phyloP scores from a whole-genome alignment of 2,329 filamentous ascomycete species.

The Apiospora phragmitis region DNA sequence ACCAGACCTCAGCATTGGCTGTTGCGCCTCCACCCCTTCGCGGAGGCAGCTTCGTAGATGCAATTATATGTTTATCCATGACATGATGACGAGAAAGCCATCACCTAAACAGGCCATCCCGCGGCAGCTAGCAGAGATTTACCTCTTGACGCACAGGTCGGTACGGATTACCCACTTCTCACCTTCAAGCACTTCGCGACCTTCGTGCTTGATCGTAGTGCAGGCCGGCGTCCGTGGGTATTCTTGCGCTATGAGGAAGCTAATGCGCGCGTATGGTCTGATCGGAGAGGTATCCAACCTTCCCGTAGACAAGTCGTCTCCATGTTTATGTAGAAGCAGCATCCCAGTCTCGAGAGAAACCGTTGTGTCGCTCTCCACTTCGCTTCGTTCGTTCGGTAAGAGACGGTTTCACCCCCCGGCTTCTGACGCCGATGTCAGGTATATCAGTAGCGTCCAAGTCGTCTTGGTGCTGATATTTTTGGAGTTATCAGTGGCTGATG shows the following conservation, averaged over 20 bases:
- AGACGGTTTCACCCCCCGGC: slow-evolving; percentile 88
- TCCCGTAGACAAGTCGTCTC: slow-evolving; percentile 84
- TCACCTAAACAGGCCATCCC: neutral
- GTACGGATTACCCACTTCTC: slow-evolving; percentile 92
- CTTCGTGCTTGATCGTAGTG: slow-evolving; percentile 65
- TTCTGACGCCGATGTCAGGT: slow-evolving; percentile 73
- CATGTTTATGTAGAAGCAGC: slow-evolving; percentile 84
- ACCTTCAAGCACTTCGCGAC: slow-evolving; percentile 72
- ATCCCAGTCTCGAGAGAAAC: slow-evolving; percentile 81
- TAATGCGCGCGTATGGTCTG: neutral
- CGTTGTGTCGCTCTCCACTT: slow-evolving; percentile 59
- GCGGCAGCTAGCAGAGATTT: neutral
- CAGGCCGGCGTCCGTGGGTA: neutral
- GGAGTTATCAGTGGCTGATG: slow-evolving; percentile 34
- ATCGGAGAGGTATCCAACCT: slow-evolving; percentile 23
- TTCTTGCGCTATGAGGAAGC: too few relatives aligned
- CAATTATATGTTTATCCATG: neutral
- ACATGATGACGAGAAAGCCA: neutral
- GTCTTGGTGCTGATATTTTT: slow-evolving; percentile 60
- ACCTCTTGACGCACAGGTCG: slow-evolving; percentile 68
- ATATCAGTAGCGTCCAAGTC: slow-evolving; percentile 89
- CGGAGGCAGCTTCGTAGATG: neutral
- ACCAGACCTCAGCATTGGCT: neutral
- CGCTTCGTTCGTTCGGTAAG: slow-evolving; percentile 72
- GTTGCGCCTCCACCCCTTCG: neutral